Evolutionary conservation across 164 flowering plant species (phyloP), one percentile per base, ranked within the genome.

Genomic region (Buxus sempervirens): DNA sequence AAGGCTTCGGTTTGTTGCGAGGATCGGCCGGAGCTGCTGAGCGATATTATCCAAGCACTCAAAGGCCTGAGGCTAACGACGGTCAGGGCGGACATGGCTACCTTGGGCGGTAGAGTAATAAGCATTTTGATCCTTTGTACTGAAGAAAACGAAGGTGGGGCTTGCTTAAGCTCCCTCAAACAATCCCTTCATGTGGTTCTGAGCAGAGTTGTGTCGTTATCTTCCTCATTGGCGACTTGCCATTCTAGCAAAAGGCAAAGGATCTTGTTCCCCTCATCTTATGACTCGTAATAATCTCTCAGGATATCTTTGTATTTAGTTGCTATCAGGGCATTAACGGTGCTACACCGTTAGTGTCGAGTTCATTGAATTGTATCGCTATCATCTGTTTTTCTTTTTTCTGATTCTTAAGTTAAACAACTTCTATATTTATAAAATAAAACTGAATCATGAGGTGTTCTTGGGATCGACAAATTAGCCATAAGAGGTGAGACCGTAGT

Each of bases 1-100:
- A 85, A 78, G 66, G 98, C 83, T 22, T 81, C 91, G 0, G 41
- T 93, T 12, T 84, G 94, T 78, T 93, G 97, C 69, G 96, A 88
- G 0, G 97, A 93, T 61, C 80, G 92, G 58, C 89, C 91, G 0
- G 93, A 88, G 26, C 62, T 91, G 59, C 77, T 84, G 23, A 20
- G 73, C 0, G 96, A 91, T 76, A 75, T 91, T 28, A 83, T 69
- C 25, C 56, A 72, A 23, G 89, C 87, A 9, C 70, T 93, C 16
- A 82, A 84, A 49, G 82, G 82, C 58, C 75, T 90, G 13, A 80
- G 66, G 25, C 75, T 91, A 19, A 79, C 71, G 32, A 82, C 78
- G 18, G 75, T 88, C 1, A 71, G 81, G 71, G 96, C 90, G 9
- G 89, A 90, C 14, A 76, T 93, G 42, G 79, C 85, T 6, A 74